phyloP scores from a whole-genome alignment of 768 basidiomycete genomes.

The Tylopilus subfusipes region DNA sequence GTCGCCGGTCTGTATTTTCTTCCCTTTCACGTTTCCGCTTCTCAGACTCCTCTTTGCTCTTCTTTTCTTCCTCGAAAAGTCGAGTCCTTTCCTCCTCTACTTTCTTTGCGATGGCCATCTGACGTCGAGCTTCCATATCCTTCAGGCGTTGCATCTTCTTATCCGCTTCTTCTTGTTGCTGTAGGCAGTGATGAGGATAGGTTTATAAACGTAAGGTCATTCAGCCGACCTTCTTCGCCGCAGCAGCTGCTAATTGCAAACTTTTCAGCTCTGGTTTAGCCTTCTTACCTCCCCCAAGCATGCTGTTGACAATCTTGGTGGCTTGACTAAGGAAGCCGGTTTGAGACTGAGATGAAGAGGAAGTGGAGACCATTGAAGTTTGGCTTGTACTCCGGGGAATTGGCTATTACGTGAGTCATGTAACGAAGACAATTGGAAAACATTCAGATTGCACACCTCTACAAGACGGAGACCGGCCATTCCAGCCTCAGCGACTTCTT shows the following conservation, averaged over 20 bases:
- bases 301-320: conserved; percentile 61
- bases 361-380: conserved; percentile 47
- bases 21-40: conserved; percentile 80
- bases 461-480: conserved; percentile 38
- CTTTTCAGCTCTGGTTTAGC: conserved; percentile 76
- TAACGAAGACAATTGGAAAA: neutral
- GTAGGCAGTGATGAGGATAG: conserved; percentile 6
- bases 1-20: conserved; percentile 68
- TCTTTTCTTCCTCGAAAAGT: conserved; percentile 64
- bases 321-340: conserved; percentile 68
- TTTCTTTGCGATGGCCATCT: conserved; percentile 65
- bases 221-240: conserved; percentile 78
- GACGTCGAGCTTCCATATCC: conserved; percentile 82
- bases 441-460: conserved; percentile 37
- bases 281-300: conserved; percentile 70
- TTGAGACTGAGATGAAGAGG: conserved; percentile 41
- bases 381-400: conserved; percentile 50
- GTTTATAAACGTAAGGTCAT: neutral
- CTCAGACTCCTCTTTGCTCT: conserved; percentile 69
- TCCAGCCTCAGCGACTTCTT: conserved; percentile 39
- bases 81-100: conserved; percentile 72
- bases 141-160: conserved; percentile 71
- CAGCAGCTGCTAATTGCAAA: conserved; percentile 74
- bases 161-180: conserved; percentile 90
- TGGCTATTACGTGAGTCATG: conserved; percentile 15